These are phyloP conservation scores for Acanthamoeba sp. DNA, from an alignment of 208 protist genomes.

Conservation along the genomic window DNA sequence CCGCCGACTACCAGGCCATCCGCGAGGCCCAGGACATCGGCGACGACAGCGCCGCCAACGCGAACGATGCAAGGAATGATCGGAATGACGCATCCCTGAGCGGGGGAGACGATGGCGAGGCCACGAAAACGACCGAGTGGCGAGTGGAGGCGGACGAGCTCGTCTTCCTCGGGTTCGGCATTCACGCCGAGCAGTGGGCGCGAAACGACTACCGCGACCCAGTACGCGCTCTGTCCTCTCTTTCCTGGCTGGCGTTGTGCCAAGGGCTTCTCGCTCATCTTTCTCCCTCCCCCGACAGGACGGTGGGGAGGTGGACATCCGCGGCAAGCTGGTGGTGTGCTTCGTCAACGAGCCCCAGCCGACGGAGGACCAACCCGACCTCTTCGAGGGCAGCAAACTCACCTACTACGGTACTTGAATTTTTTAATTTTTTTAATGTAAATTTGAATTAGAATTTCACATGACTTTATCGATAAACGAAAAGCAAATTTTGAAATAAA, in stretches of 20 bases:
- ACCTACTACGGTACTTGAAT: constrained; percentile 27
- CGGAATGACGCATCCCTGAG: too few relatives aligned
- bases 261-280: too few relatives aligned
- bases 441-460: background rate
- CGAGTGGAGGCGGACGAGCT: background rate
- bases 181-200: background rate
- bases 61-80: background rate
- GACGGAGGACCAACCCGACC: constrained; percentile 3
- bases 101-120: background rate
- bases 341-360: constrained; percentile 49
- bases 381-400: constrained; percentile 26
- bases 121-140: background rate
- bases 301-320: background rate
- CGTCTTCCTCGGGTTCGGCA: constrained; percentile 37
- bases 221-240: background rate
- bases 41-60: background rate
- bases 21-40: background rate
- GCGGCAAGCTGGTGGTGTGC: constrained; percentile 25
- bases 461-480: too few relatives aligned
- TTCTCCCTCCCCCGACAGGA: background rate
- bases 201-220: background rate
- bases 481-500: background rate
- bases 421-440: background rate
- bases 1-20: constrained; percentile 40
- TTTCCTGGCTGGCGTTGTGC: background rate